Conservation (phyloP, 2,329 filamentous ascomycete species). For the Colletotrichum godetiae region DNA sequence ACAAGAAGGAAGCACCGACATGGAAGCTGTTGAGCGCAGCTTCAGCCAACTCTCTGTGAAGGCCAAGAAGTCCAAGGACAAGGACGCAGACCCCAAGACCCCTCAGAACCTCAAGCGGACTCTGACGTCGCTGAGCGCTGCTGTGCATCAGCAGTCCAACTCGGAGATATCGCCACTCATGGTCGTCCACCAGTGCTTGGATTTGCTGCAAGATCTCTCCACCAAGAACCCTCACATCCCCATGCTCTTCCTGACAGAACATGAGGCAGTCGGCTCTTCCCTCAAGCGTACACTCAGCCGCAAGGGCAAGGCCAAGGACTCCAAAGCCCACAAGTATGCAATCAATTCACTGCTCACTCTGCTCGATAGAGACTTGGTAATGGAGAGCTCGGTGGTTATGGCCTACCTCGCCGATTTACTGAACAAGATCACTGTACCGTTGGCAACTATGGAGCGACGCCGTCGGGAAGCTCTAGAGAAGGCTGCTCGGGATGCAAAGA, state of each 20-base stretch:
- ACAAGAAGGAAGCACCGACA: conserved; percentile 93
- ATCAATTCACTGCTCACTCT: conserved; percentile 90
- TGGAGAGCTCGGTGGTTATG: conserved; percentile 98
- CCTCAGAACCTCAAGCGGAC: conserved; percentile 84
- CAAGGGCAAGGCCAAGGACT: conserved; percentile 91
- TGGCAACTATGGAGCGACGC: conserved; percentile 84
- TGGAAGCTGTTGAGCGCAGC: conserved; percentile 93
- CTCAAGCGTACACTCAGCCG: conserved; percentile 81
- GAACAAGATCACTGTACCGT: conserved; percentile 87
- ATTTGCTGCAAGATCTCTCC: conserved; percentile 85
- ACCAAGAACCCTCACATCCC: conserved; percentile 88
- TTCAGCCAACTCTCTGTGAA: conserved; percentile 93
- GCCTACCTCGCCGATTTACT: conserved; percentile 89
- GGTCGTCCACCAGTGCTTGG: conserved; percentile 95
- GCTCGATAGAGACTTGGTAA: conserved; percentile 92
- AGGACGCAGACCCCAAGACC: conserved; percentile 74
- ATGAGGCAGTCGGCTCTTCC: conserved; percentile 79
- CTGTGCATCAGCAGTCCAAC: conserved; percentile 66
- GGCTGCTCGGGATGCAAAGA: conserved; percentile 51
- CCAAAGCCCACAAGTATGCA: conserved; percentile 86
- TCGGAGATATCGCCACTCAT: conserved; percentile 93
- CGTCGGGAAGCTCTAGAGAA: conserved; percentile 77
- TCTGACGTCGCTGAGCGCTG: conserved; percentile 66
- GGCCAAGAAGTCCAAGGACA: conserved; percentile 81
- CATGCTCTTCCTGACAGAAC: conserved; percentile 93